Evolutionary conservation across 306 rosid genomes (phyloP).

Genomic region (Sicyos edulis): DNA sequence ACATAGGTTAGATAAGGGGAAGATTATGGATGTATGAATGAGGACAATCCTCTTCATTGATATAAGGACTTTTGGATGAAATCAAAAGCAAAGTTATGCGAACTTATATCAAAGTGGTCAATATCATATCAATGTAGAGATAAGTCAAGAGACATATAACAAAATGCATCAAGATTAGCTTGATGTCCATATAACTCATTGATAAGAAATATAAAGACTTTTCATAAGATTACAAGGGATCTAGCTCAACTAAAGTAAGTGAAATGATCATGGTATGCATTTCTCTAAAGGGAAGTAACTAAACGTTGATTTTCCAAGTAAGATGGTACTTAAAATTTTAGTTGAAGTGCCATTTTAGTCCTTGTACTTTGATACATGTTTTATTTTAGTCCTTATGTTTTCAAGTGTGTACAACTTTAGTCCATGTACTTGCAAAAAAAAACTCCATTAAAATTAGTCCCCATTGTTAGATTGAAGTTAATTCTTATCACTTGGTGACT

Average conservation of each 20-base stretch:
- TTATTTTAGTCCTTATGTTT: not conserved
- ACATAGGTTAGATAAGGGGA: too few relatives aligned
- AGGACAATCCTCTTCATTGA: too few relatives aligned
- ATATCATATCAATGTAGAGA: too few relatives aligned
- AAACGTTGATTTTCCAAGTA: not conserved
- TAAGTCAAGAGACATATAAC: not conserved
- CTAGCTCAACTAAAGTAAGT: not conserved
- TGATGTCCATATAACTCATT: not conserved
- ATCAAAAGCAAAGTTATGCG: too few relatives aligned
- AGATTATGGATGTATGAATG: too few relatives aligned
- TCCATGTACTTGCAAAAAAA: not conserved
- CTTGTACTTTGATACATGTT: not conserved
- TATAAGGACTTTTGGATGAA: too few relatives aligned
- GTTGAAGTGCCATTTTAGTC: not conserved
- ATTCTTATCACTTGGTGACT: not conserved
- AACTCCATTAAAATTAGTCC: not conserved
- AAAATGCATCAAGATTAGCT: not conserved
- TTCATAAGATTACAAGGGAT: not conserved
- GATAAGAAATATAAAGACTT: not conserved
- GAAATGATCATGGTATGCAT: not conserved
- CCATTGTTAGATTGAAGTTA: not conserved
- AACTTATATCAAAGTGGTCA: too few relatives aligned
- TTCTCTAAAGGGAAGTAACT: not conserved
- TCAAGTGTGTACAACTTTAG: not conserved
- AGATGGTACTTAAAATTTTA: not conserved